These are phyloP conservation scores for Ensete glaucum DNA, from an alignment of 176 grass and related monocot species.

Conservation along the genomic window DNA sequence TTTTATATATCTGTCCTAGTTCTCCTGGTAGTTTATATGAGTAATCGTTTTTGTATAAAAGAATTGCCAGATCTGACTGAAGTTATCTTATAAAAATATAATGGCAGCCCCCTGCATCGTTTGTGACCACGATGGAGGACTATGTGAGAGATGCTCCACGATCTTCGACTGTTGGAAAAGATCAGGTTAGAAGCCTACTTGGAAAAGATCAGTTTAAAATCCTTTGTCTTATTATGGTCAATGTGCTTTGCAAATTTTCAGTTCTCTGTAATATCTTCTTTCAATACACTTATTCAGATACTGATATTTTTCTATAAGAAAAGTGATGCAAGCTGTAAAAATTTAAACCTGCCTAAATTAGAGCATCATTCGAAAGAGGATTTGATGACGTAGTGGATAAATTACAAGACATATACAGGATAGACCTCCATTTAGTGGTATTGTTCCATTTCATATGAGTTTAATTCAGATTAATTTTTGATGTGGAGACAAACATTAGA, in stretches of 20 bases:
- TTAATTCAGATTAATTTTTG: too few species aligned
- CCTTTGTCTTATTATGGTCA: background rate
- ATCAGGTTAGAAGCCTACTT: slow-evolving; percentile 38
- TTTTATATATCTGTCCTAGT: background rate
- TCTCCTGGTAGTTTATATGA: background rate
- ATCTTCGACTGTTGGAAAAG: slow-evolving; percentile 44
- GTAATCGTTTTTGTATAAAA: background rate
- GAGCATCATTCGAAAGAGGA: too few species aligned
- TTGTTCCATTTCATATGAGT: too few species aligned
- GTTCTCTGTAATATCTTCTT: background rate
- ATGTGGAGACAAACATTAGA: too few species aligned
- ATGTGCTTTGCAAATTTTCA: background rate
- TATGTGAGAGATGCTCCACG: slow-evolving; percentile 78
- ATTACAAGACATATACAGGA: too few species aligned
- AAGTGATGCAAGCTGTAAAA: too few species aligned
- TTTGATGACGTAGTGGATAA: too few species aligned
- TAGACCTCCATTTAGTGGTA: too few species aligned
- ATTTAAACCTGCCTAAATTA: too few species aligned
- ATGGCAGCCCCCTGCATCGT: slow-evolving; percentile 76
- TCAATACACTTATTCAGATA: background rate
- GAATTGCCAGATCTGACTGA: background rate
- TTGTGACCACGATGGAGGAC: slow-evolving; percentile 82
- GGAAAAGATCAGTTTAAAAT: background rate
- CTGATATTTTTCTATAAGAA: too few species aligned
- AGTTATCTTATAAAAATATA: slow-evolving; percentile 3